phyloP scores from a whole-genome alignment of 2,329 filamentous ascomycete species.

The Pseudocercospora musae region DNA sequence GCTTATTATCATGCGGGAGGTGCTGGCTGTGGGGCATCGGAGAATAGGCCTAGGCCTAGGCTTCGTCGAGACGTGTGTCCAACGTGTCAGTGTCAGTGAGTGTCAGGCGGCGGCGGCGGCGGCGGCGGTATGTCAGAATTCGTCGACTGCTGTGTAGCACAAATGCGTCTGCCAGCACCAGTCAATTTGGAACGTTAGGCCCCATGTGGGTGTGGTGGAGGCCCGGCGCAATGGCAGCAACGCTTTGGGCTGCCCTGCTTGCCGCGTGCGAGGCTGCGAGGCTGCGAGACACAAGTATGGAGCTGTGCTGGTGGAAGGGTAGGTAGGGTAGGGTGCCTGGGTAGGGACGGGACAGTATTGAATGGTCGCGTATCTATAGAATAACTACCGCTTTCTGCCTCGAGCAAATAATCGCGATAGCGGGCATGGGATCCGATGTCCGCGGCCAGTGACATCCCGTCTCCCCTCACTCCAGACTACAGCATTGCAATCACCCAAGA shows the following conservation, averaged over 20 bases:
- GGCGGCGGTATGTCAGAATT: not conserved
- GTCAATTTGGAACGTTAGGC: conserved; percentile 8
- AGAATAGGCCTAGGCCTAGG: too few species aligned
- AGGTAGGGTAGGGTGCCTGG: not conserved
- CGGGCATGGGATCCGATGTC: not conserved
- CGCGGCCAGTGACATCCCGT: not conserved
- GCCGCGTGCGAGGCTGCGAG: not conserved
- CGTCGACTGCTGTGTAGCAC: conserved; percentile 8
- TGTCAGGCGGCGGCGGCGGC: not conserved
- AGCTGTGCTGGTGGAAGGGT: not conserved
- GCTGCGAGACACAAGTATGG: too few species aligned
- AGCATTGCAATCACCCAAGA: not conserved
- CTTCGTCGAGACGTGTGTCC: not conserved
- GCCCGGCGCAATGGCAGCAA: conserved; percentile 3
- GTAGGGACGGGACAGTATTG: too few species aligned
- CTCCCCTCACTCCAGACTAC: not conserved
- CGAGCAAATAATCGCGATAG: not conserved
- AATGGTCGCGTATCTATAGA: too few species aligned
- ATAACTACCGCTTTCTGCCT: not conserved
- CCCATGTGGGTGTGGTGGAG: too few species aligned
- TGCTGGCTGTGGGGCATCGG: conserved; percentile 12
- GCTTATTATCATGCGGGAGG: not conserved
- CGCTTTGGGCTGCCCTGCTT: conserved; percentile 2
- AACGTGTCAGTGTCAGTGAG: not conserved
- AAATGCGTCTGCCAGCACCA: conserved; percentile 10